Conservation (phyloP, 306 rosid genomes). For the Potentilla sterilis region DNA sequence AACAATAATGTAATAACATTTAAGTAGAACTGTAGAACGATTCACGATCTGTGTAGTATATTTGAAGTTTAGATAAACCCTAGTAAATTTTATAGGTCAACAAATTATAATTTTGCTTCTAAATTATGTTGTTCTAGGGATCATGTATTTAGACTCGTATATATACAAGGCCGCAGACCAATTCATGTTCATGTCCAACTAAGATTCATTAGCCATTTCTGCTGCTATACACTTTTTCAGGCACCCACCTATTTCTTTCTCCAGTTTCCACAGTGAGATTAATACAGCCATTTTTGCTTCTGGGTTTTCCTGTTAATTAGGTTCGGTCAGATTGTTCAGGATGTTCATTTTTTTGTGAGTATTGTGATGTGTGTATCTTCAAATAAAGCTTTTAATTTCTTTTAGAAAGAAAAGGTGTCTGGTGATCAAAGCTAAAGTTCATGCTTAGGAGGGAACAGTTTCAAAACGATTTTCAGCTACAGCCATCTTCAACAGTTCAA, state of each 20-base stretch:
- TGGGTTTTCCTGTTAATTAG: slow-evolving; percentile 21
- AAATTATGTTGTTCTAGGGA: neutral
- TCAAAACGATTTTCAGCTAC: slow-evolving; percentile 38
- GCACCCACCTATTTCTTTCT: slow-evolving; percentile 7
- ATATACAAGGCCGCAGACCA: slow-evolving; percentile 3
- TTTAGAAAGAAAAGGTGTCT: slow-evolving; percentile 21
- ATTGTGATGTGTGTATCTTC: slow-evolving; percentile 5
- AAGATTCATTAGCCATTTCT: slow-evolving; percentile 31
- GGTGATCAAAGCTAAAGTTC: slow-evolving; percentile 27
- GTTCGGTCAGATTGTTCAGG: slow-evolving; percentile 13
- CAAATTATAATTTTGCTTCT: neutral
- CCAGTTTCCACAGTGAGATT: slow-evolving; percentile 12
- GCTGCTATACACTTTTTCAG: slow-evolving; percentile 13
- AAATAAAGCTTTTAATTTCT: slow-evolving; percentile 29
- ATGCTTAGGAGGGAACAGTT: slow-evolving; percentile 60
- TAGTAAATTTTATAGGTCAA: neutral
- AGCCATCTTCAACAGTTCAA: slow-evolving; percentile 37
- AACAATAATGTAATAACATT: neutral
- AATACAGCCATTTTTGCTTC: slow-evolving; percentile 36
- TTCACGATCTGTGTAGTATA: neutral
- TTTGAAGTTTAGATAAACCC: neutral
- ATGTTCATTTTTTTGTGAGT: slow-evolving; percentile 20
- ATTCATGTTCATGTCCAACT: slow-evolving; percentile 25
- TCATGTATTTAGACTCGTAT: slow-evolving; percentile 6
- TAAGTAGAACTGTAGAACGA: neutral